phyloP scores from a whole-genome alignment of 2,329 filamentous ascomycete species.

The Fusarium hostae region DNA sequence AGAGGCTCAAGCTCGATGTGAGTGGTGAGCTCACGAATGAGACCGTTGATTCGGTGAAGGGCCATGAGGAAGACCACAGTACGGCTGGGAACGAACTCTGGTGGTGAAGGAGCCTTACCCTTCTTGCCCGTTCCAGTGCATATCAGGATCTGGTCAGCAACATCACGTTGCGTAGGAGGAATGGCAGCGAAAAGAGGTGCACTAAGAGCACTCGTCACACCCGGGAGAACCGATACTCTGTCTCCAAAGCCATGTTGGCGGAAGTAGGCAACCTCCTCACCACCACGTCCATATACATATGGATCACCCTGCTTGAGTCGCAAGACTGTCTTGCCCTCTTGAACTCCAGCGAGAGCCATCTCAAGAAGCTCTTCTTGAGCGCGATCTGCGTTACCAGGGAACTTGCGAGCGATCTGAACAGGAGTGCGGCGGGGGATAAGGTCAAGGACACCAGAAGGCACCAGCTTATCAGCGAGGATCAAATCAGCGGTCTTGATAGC shows the following conservation, averaged over 20 bases:
- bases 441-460: slow-evolving; percentile 85
- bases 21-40: slow-evolving; percentile 76
- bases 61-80: slow-evolving; percentile 97
- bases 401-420: slow-evolving; percentile 94
- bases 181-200: slow-evolving; percentile 91
- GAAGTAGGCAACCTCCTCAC: slow-evolving; percentile 92
- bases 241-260: slow-evolving; percentile 74
- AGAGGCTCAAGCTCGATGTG: slow-evolving; percentile 50
- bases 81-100: slow-evolving; percentile 77
- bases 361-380: slow-evolving; percentile 91
- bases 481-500: slow-evolving; percentile 80
- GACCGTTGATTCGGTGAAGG: slow-evolving; percentile 80
- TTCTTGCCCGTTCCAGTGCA: slow-evolving; percentile 96
- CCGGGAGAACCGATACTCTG: slow-evolving; percentile 78
- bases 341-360: slow-evolving; percentile 75
- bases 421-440: slow-evolving; percentile 90
- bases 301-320: slow-evolving; percentile 96
- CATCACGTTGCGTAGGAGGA: slow-evolving; percentile 86
- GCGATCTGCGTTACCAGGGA: slow-evolving; percentile 94
- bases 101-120: slow-evolving; percentile 83
- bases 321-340: slow-evolving; percentile 79
- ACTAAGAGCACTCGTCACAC: slow-evolving; percentile 87
- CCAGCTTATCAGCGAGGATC: slow-evolving; percentile 87
- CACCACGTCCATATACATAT: slow-evolving; percentile 94
- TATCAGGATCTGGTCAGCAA: slow-evolving; percentile 93